Conservation (phyloP, 129 eudicot species). For the Artemisia annua region DNA sequence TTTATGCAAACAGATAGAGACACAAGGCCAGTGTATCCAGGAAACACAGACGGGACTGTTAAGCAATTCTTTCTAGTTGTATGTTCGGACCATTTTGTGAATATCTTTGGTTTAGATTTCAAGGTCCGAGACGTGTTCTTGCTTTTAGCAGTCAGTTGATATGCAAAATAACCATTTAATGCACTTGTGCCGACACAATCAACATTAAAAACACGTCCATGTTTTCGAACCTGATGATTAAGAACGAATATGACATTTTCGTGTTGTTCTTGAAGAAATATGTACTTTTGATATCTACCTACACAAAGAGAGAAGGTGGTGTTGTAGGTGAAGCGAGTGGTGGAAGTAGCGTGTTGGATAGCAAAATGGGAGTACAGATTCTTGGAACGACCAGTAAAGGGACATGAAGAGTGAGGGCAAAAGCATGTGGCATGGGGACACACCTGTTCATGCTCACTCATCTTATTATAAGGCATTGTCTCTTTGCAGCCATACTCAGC, state of each 20-base stretch:
- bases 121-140: slow-evolving; percentile 38
- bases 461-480: slow-evolving; percentile 37
- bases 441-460: slow-evolving; percentile 42
- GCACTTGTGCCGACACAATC: slow-evolving; percentile 43
- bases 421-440: slow-evolving; percentile 49
- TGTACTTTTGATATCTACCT: slow-evolving; percentile 18
- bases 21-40: not conserved
- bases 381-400: slow-evolving; percentile 34
- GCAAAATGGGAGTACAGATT: slow-evolving; percentile 43
- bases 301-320: slow-evolving; percentile 30
- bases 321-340: slow-evolving; percentile 34
- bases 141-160: slow-evolving; percentile 34
- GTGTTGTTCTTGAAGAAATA: slow-evolving; percentile 45
- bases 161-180: slow-evolving; percentile 23
- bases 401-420: slow-evolving; percentile 51
- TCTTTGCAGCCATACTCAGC: slow-evolving; percentile 50
- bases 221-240: slow-evolving; percentile 25
- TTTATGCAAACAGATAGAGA: not conserved
- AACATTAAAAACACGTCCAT: slow-evolving; percentile 42
- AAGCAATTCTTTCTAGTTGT: not conserved
- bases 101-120: slow-evolving; percentile 26
- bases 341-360: slow-evolving; percentile 30
- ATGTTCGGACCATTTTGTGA: slow-evolving; percentile 23
- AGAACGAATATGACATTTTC: slow-evolving; percentile 41
- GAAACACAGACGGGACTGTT: not conserved